Evolutionary conservation across 495 filamentous ascomycete species (phyloP).

Genomic region (Xylaria cubensis): DNA sequence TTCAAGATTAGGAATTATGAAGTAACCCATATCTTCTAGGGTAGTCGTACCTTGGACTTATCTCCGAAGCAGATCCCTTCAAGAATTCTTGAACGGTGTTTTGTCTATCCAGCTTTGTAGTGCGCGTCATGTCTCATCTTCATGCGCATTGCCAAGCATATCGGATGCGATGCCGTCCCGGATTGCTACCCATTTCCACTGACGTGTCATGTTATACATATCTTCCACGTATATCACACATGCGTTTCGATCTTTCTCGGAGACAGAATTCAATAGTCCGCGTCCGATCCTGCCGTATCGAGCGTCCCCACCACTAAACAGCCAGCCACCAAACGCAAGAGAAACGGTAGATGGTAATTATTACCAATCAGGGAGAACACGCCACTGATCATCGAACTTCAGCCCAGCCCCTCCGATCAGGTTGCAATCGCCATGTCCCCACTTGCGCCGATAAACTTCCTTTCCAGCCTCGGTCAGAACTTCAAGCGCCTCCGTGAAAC

Average conservation of each 20-base stretch:
- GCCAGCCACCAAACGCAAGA: background rate
- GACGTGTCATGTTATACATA: background rate
- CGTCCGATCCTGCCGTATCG: background rate
- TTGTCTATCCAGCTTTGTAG: background rate
- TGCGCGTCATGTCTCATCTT: background rate
- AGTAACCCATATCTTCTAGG: background rate
- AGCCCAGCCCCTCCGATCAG: slow-evolving; percentile 47
- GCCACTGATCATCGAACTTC: slow-evolving; percentile 59
- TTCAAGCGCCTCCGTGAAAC: slow-evolving; percentile 59
- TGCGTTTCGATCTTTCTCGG: background rate
- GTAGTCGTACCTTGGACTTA: background rate
- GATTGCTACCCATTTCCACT: background rate
- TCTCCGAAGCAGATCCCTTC: background rate
- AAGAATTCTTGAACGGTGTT: background rate
- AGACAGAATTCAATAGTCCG: background rate
- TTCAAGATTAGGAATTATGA: background rate
- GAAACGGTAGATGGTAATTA: background rate
- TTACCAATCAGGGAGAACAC: slow-evolving; percentile 52
- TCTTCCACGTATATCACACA: background rate
- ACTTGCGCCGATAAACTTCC: slow-evolving; percentile 60
- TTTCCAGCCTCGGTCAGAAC: slow-evolving; percentile 61
- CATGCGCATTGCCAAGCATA: background rate
- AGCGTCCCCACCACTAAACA: background rate
- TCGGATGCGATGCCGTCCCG: background rate
- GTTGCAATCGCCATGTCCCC: slow-evolving; percentile 63